Base-by-base conservation (phyloP, 257 asterid genomes). In the Fraxinus anomala region DNA sequence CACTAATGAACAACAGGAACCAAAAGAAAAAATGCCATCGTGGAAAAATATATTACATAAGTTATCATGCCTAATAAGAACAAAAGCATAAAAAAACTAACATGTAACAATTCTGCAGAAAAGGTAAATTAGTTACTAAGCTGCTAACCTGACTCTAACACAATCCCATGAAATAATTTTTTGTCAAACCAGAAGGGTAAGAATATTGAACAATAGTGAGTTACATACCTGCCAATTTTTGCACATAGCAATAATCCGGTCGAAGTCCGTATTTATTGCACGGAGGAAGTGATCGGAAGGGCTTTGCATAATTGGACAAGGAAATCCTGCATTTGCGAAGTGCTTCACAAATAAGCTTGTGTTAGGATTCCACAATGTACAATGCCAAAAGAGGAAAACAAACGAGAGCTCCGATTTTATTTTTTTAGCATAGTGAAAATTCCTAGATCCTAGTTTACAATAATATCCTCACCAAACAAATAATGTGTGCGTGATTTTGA, bases 221-320 rank as follows among this genome's bases (percentile, higher is more conserved):
- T 39, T 72, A 70, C 21, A 37, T 86, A 96, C 99, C 99, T 93
- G 99, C 99, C 99, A 96, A 83, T 94, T 96, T 89, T 92, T 96
- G 95, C 98, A 96, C 96, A 91, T 96, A 6, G 97, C 97, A 73
- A 96, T 96, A 79, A 96, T 96, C 89, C 98, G 86, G 85, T 96
- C 99, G 12, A 96, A 96, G 82, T 96, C 97, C 1, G 98, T 93
- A 79, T 96, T 93, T 84, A 96, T 96, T 69, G 98, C 99, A 74
- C 99, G 97, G 74, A 96, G 93, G 76, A 96, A 96, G 86, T 96
- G 99, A 85, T 96, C 99, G 0, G 99, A 92, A 54, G 99, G 99
- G 85, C 99, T 96, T 92, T 96, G 99, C 99, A 96, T 96, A 83
- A 96, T 96, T 7, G 99, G 99, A 84, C 99, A 96, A 82, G 99